These are phyloP conservation scores for Aspergillus sp. DNA, from an alignment of 2,329 filamentous ascomycete species.

Conservation along the genomic window DNA sequence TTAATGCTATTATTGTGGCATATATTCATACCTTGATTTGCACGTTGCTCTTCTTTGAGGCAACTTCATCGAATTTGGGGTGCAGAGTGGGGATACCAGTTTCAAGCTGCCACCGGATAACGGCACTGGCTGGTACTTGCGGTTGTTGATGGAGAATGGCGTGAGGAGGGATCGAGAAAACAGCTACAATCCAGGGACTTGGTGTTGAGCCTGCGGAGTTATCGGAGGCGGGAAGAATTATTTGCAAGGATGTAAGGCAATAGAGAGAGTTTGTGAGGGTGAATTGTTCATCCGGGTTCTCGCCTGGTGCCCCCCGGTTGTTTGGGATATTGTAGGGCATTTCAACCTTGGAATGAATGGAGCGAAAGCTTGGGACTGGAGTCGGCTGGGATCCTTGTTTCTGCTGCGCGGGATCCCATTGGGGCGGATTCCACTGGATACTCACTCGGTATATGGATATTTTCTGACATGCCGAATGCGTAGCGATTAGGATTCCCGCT, in stretches of 20 bases:
- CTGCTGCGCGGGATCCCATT: conserved; percentile 49
- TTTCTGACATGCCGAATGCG: conserved; percentile 60
- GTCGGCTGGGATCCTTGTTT: conserved; percentile 30
- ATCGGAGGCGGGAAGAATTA: conserved; percentile 67
- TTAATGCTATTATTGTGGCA: background rate
- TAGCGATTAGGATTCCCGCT: conserved; percentile 48
- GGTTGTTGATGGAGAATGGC: conserved; percentile 57
- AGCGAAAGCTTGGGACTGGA: conserved; percentile 38
- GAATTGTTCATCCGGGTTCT: conserved; percentile 23
- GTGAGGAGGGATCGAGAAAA: conserved; percentile 64
- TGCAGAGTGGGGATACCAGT: conserved; percentile 68
- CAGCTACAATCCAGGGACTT: conserved; percentile 66
- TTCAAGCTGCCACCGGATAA: conserved; percentile 79
- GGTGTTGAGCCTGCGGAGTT: conserved; percentile 54
- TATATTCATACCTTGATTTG: conserved; percentile 33
- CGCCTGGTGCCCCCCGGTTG: conserved; percentile 22
- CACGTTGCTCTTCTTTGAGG: conserved; percentile 60
- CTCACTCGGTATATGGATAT: conserved; percentile 71
- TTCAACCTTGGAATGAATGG: conserved; percentile 39
- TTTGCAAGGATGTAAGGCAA: conserved; percentile 71
- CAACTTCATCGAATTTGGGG: conserved; percentile 74
- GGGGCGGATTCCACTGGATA: conserved; percentile 70
- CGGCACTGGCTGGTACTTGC: conserved; percentile 68
- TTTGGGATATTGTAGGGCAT: conserved; percentile 32
- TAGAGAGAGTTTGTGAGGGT: conserved; percentile 41